Evolutionary conservation across 768 basidiomycete species (phyloP).

Genomic region (Tubosaeta sp.): DNA sequence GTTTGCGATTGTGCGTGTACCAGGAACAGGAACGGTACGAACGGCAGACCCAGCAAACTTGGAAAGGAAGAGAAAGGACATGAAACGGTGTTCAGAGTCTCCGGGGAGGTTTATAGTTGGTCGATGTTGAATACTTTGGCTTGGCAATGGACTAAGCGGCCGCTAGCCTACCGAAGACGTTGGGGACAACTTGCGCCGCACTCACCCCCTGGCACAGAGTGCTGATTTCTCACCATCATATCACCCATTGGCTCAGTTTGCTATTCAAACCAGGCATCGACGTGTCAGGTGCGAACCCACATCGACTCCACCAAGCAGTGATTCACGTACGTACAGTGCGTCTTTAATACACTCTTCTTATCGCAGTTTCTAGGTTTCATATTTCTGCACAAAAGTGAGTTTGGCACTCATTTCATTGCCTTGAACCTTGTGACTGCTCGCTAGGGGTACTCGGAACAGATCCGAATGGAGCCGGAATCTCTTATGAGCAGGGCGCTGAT

Average conservation of each 20-base stretch:
- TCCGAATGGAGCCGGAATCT: not conserved
- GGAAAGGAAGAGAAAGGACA: conserved; percentile 17
- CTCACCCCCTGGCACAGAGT: not conserved
- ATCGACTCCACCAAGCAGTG: not conserved
- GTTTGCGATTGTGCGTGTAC: conserved; percentile 26
- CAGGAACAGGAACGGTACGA: conserved; percentile 9
- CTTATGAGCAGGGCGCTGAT: not conserved
- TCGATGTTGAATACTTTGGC: conserved; percentile 1
- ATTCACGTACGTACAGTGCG: not conserved
- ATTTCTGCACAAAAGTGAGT: not conserved
- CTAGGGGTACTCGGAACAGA: not conserved
- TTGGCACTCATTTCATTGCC: not conserved
- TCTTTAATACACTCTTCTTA: not conserved
- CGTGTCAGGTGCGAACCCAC: no score
- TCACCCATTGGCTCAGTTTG: not conserved
- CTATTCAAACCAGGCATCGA: no score
- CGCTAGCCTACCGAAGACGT: not conserved
- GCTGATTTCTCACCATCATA: not conserved
- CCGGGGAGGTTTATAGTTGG: no score
- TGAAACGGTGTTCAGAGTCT: no score
- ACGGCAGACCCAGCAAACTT: conserved; percentile 10
- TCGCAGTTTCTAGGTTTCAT: not conserved
- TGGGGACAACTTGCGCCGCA: not conserved
- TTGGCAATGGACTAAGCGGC: conserved; percentile 2
- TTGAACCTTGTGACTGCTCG: not conserved